Evolutionary conservation across 768 basidiomycete species (phyloP).

Genomic region (Boletus barrowsii): DNA sequence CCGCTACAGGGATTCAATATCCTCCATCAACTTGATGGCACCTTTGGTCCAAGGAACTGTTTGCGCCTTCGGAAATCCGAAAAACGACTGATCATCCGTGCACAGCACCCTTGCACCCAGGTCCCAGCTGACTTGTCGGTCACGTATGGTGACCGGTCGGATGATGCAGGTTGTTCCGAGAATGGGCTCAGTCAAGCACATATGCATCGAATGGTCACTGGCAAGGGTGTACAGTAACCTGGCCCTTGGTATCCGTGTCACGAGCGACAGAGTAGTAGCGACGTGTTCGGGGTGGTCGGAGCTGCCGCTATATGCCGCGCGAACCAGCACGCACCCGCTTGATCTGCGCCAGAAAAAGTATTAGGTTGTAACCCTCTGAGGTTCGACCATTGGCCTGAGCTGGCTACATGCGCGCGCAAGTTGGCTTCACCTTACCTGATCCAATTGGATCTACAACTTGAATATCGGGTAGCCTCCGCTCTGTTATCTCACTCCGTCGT

Average conservation of each 20-base stretch:
- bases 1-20: background rate
- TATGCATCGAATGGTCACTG: background rate
- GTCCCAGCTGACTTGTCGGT: slow-evolving; percentile 2
- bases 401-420: no score
- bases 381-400: no score
- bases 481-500: no score
- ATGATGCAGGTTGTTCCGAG: slow-evolving; percentile 6
- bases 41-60: background rate
- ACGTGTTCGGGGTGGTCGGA: background rate
- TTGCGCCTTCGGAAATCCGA: no score
- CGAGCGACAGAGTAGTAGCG: background rate
- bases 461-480: no score
- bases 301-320: slow-evolving; percentile 4
- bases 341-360: background rate
- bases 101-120: slow-evolving; percentile 6
- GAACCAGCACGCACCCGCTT: background rate
- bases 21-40: background rate
- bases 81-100: background rate
- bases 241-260: background rate
- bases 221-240: background rate
- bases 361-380: background rate
- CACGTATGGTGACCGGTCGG: background rate
- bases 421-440: no score
- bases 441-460: no score
- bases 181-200: background rate